These are phyloP conservation scores for Carex myosuroides DNA, from an alignment of 176 grass and related monocot genomes.

Conservation along the genomic window DNA sequence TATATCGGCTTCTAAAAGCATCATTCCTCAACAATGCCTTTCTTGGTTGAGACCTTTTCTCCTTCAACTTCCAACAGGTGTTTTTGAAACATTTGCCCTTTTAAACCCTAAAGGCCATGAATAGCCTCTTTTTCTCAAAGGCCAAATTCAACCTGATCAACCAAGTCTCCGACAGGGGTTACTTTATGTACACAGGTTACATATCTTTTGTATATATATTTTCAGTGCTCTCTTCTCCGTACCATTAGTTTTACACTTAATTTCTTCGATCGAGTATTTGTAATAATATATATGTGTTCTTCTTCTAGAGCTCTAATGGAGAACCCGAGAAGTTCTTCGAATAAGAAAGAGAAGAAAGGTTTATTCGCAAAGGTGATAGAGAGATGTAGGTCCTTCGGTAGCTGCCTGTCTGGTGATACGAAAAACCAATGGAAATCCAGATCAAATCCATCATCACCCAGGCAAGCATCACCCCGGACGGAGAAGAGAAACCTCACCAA, in stretches of 20 bases:
- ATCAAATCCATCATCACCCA: background rate
- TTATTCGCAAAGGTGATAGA: slow-evolving; percentile 11
- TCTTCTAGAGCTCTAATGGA: background rate
- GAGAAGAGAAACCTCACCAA: slow-evolving; percentile 22
- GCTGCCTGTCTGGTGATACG: background rate
- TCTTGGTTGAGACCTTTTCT: background rate
- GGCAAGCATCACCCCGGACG: background rate
- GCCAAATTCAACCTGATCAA: slow-evolving; percentile 9
- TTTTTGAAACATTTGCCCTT: background rate
- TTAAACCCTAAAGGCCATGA: slow-evolving; percentile 21
- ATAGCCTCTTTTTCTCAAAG: background rate
- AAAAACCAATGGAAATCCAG: background rate
- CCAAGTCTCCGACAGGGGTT: slow-evolving; percentile 8
- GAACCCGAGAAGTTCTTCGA: background rate
- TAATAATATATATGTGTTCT: background rate
- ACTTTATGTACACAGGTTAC: background rate
- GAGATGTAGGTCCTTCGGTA: slow-evolving; percentile 7
- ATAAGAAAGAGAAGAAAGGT: slow-evolving; percentile 21
- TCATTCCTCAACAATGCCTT: background rate
- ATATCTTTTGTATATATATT: background rate
- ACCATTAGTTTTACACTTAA: background rate
- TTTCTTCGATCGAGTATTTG: background rate
- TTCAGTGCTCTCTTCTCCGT: background rate
- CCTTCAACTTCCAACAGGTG: background rate
- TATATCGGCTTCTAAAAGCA: background rate